phyloP scores from a whole-genome alignment of 78 protist species.

The Dictyostelium intermedium region DNA sequence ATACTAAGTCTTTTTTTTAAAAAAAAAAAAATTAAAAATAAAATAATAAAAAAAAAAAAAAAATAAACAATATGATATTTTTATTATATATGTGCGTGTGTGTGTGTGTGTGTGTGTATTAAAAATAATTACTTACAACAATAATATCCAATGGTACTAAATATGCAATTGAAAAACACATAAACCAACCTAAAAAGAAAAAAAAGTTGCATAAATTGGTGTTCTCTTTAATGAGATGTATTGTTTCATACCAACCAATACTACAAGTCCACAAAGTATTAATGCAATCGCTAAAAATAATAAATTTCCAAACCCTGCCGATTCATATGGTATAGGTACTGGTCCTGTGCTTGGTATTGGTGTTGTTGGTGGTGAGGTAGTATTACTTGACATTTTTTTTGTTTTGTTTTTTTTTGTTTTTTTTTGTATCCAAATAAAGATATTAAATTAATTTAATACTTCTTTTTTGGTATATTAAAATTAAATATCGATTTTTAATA shows the following conservation, averaged over 20 bases:
- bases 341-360: not conserved
- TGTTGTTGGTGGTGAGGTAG: not conserved
- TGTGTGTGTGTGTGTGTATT: too few species aligned
- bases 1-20: not conserved
- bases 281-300: not conserved
- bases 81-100: too few species aligned
- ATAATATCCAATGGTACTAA: conserved; percentile 65
- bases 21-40: not conserved
- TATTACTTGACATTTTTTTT: not conserved
- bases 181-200: conserved; percentile 74
- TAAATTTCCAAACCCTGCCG: not conserved
- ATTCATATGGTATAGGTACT: not conserved
- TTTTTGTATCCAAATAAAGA: not conserved
- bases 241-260: conserved; percentile 39
- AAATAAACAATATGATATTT: too few species aligned
- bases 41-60: too few species aligned
- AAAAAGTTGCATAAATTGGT: conserved; percentile 31
- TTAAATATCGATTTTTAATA: not conserved
- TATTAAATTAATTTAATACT: not conserved
- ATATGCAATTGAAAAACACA: conserved; percentile 65
- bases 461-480: not conserved
- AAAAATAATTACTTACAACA: conserved; percentile 48
- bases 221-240: conserved; percentile 50
- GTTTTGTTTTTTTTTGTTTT: not conserved
- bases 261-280: conserved; percentile 26